phyloP scores from a whole-genome alignment of 2,329 filamentous ascomycete genomes.

The Macrophomina phaseolina region DNA sequence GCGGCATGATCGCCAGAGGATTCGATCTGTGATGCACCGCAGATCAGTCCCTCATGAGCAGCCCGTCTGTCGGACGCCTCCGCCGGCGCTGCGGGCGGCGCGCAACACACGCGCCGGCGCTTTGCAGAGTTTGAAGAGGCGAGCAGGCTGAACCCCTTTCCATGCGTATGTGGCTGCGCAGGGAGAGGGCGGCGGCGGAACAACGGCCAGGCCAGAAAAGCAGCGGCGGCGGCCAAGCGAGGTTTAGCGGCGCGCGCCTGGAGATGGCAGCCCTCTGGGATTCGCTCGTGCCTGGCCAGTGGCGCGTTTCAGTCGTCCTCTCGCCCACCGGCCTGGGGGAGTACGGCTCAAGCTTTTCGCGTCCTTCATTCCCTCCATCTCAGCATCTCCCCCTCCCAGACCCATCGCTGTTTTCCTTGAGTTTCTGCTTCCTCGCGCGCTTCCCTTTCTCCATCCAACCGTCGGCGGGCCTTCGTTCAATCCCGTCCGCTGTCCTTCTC shows the following conservation, averaged over 20 bases:
- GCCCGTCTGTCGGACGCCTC: not conserved
- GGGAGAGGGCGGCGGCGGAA: slow-evolving; percentile 15
- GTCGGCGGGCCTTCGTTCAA: slow-evolving; percentile 17
- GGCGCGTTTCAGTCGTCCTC: slow-evolving; percentile 20
- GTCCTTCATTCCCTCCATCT: slow-evolving; percentile 15
- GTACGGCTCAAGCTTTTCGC: slow-evolving; percentile 22
- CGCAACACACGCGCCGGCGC: not conserved
- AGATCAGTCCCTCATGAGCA: slow-evolving; percentile 18
- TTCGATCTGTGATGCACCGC: slow-evolving; percentile 21
- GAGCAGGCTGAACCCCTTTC: slow-evolving; percentile 10
- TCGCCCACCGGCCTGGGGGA: slow-evolving; percentile 5
- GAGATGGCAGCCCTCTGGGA: slow-evolving; percentile 9
- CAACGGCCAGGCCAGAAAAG: slow-evolving; percentile 8
- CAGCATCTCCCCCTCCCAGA: not conserved
- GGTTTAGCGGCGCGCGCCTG: slow-evolving; percentile 14
- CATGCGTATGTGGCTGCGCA: slow-evolving; percentile 14
- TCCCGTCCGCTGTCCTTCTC: not conserved
- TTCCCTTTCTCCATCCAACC: not conserved
- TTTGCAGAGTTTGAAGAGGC: slow-evolving; percentile 2
- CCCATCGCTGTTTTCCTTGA: not conserved
- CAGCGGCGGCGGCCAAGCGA: not conserved
- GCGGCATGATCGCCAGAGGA: slow-evolving; percentile 4
- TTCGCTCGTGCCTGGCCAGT: slow-evolving; percentile 23
- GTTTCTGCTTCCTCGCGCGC: not conserved
- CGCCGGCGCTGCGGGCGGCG: not conserved